A percentile compares a stretch with the other conserved stretches of the same genome.
These are phyloP conservation scores for Plasmodium falciparum DNA, from an alignment of 169 alveolate genomes.

Conservation along the genomic window DNA sequence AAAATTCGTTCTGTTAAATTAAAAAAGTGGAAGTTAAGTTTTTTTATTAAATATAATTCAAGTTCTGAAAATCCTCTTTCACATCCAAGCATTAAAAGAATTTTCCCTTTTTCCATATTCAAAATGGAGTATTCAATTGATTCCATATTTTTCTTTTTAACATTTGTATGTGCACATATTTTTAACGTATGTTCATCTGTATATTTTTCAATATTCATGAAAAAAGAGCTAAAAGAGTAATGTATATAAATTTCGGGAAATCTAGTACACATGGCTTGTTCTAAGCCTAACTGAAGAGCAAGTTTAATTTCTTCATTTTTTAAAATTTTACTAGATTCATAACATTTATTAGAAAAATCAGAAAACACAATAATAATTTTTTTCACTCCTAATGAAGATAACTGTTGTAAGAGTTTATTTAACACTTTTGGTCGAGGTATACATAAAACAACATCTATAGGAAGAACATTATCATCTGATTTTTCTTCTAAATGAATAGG, in stretches of 20 bases:
- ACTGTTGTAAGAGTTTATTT: conserved; percentile 46
- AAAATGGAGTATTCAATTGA: conserved; percentile 20
- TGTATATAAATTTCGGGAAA: conserved; percentile 59
- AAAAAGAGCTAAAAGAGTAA: conserved; percentile 68
- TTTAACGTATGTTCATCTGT: conserved; percentile 43
- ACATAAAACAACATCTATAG: conserved; percentile 64
- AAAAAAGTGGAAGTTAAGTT: conserved; percentile 45
- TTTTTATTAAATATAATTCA: conserved; percentile 63
- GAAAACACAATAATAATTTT: conserved; percentile 71
- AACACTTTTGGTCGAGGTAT: conserved; percentile 70
- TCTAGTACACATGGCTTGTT: conserved; percentile 75
- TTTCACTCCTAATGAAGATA: conserved; percentile 69
- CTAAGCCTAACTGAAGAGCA: conserved; percentile 73
- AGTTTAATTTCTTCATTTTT: conserved; percentile 71
- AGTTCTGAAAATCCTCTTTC: conserved; percentile 74
- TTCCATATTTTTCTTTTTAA: neutral
- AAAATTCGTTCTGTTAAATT: conserved; percentile 64
- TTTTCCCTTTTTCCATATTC: conserved; percentile 41
- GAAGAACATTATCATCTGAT: conserved; percentile 20
- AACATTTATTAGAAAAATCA: conserved; percentile 52
- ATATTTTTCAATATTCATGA: conserved; percentile 60
- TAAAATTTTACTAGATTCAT: conserved; percentile 68
- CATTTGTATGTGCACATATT: conserved; percentile 73
- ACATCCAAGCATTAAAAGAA: conserved; percentile 74
- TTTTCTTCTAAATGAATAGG: conserved; percentile 68